phyloP scores from a whole-genome alignment of 768 basidiomycete species.

The Hericium coralloides region DNA sequence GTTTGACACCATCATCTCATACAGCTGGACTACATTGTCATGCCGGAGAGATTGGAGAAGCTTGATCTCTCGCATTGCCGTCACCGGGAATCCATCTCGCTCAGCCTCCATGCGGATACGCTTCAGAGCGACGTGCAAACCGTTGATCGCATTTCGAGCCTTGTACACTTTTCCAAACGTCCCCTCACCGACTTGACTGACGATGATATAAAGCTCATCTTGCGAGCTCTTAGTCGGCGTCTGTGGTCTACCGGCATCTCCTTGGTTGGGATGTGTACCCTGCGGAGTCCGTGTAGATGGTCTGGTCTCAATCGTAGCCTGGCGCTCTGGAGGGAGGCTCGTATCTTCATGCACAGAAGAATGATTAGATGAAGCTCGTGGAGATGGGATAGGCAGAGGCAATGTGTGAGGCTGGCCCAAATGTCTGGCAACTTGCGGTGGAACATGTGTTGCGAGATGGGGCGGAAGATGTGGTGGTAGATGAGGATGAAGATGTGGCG shows the following conservation, averaged over 20 bases:
- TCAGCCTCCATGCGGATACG: conserved; percentile 97
- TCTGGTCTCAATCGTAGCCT: too few species aligned
- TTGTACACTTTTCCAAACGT: conserved; percentile 99
- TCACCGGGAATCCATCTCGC: conserved; percentile 96
- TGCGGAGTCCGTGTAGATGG: background rate
- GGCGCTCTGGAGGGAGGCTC: too few species aligned
- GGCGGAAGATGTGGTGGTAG: too few species aligned
- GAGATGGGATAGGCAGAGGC: background rate
- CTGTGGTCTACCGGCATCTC: conserved; percentile 8
- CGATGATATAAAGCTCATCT: conserved; percentile 71
- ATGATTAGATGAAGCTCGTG: conserved; percentile 7
- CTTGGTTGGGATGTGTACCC: background rate
- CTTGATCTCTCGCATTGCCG: conserved; percentile 98
- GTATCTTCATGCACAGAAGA: background rate
- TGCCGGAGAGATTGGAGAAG: conserved; percentile 87
- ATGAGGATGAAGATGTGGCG: too few species aligned
- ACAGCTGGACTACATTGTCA: conserved; percentile 78
- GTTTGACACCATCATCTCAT: conserved; percentile 99
- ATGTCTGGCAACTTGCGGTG: too few species aligned
- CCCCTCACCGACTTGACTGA: conserved; percentile 94
- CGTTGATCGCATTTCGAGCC: conserved; percentile 75
- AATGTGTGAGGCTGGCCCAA: background rate
- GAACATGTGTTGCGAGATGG: too few species aligned
- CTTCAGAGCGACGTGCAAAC: conserved; percentile 81
- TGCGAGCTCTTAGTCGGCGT: conserved; percentile 12